Percentiles rank a stretch among this genome's conserved stretches.
Conservation (phyloP, 179 eudicot genomes). For the Gypsophila paniculata region DNA sequence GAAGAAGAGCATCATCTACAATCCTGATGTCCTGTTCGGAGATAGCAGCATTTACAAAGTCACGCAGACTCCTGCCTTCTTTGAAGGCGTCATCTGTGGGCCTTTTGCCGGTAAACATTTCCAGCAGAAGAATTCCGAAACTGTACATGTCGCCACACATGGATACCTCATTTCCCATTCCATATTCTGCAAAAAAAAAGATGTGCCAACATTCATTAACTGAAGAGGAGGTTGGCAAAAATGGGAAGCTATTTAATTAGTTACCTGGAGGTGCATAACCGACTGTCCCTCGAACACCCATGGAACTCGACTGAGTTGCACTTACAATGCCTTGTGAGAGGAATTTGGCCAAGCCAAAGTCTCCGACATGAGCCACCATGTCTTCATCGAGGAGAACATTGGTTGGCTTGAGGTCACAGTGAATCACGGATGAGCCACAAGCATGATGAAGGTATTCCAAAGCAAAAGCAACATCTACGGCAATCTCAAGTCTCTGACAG, state of each 20-base stretch:
- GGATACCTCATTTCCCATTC: constrained; percentile 19
- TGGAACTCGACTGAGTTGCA: constrained; percentile 21
- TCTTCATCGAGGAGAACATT: constrained; percentile 29
- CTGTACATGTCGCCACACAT: constrained; percentile 25
- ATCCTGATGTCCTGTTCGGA: constrained; percentile 22
- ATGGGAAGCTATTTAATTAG: background rate
- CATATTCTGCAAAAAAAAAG: constrained; percentile 20
- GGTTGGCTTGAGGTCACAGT: constrained; percentile 33
- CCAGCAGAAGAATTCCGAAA: constrained; percentile 27
- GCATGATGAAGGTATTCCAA: constrained; percentile 28
- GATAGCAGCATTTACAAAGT: constrained; percentile 15
- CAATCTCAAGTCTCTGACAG: constrained; percentile 26
- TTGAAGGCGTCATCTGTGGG: constrained; percentile 28
- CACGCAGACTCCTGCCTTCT: constrained; percentile 14
- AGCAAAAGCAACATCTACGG: constrained; percentile 29
- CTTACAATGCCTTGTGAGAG: constrained; percentile 3
- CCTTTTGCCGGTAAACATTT: constrained; percentile 31
- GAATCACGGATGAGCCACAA: constrained; percentile 13
- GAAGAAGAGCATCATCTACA: constrained; percentile 20
- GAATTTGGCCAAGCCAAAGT: constrained; percentile 29
- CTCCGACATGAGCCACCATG: constrained; percentile 30
- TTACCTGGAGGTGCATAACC: constrained; percentile 33
- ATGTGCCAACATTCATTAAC: background rate
- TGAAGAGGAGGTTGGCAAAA: background rate
- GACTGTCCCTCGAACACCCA: constrained; percentile 26